These are phyloP conservation scores for Mycena kentingensis DNA, from an alignment of 768 basidiomycete genomes.

Conservation along the genomic window DNA sequence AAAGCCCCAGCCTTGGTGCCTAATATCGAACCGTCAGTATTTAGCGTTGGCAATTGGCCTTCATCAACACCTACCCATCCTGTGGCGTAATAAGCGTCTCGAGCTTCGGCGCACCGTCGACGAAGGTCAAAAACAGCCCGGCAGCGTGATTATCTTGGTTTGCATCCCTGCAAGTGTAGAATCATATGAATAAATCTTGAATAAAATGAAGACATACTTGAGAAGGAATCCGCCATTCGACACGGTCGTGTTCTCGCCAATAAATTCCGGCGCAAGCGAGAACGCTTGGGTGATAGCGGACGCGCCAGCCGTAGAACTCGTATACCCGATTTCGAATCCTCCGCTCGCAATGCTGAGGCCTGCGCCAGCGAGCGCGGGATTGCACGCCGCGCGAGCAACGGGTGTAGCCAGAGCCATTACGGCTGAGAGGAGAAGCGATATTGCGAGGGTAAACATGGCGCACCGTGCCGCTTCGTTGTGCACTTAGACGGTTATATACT, in stretches of 20 bases:
- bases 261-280: not conserved
- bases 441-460: not conserved
- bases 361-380: constrained; percentile 3
- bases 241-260: constrained; percentile 2
- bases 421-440: constrained; percentile 6
- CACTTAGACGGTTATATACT: too few relatives aligned
- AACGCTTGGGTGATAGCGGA: constrained; percentile 9
- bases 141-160: constrained; percentile 3
- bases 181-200: too few relatives aligned
- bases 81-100: constrained; percentile 8
- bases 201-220: constrained; percentile 1
- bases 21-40: not conserved
- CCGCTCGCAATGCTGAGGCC: constrained; percentile 17
- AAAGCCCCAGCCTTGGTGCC: constrained; percentile 16
- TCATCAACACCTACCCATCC: not conserved
- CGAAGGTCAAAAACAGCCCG: constrained; percentile 4
- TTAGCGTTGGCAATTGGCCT: not conserved
- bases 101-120: constrained; percentile 5
- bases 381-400: constrained; percentile 14
- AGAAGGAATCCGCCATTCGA: constrained; percentile 9
- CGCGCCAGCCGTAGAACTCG: constrained; percentile 9
- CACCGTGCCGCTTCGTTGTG: too few relatives aligned
- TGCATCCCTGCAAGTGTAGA: constrained; percentile 3
- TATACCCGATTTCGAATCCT: constrained; percentile 9
- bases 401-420: constrained; percentile 5